Base-by-base conservation (phyloP, 140 eudicot genomes). In the Ambrosia hybrid region DNA sequence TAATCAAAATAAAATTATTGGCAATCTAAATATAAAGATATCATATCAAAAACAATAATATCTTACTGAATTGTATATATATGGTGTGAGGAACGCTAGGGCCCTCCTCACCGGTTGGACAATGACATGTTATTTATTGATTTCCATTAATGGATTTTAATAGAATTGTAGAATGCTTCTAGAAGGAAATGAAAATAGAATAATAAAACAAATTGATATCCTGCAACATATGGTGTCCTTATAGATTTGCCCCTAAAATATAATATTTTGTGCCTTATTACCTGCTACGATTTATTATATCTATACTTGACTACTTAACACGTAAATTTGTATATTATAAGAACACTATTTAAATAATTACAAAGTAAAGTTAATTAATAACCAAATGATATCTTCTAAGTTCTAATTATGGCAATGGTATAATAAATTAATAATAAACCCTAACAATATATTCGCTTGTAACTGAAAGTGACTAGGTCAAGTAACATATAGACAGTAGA, bases 171-270 rank as follows among this genome's bases (percentile, higher is more conserved):
- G 21, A 53, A 76, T 7, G 76, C 58, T 52, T 62, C 72, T 26
- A 63, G 72, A 77, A 76, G 66, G 49, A 69, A 58, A 67, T 2
- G 1, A 11, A 34, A 68, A 59, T 56, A 21, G 13, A 21, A 67
- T 55, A 57, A 57, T n/a, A 8, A 56, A 65, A 53, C 26, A 53
- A 5, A 53, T 53, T 53, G 30, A 53, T n/a, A 30, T 43, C 9
- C 48, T 43, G 48, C 9, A 30, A 30, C 34, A 30, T 2, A 30
- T 30, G 34, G 34, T 30, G 34, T 30, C 34, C 34, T 30, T 30
- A 2, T 30, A 30, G 34, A 30, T 30, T 30, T 30, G 34, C 34
- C 34, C 34, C 34, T 30, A 30, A 30, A 30, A 30, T 30, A 30
- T 30, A 30, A 30, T 30, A 30, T 2, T 30, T 30, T 30, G 34